These are phyloP conservation scores for Colletotrichum lindemuthianum DNA, from an alignment of 2,329 filamentous ascomycete species.

Conservation along the genomic window DNA sequence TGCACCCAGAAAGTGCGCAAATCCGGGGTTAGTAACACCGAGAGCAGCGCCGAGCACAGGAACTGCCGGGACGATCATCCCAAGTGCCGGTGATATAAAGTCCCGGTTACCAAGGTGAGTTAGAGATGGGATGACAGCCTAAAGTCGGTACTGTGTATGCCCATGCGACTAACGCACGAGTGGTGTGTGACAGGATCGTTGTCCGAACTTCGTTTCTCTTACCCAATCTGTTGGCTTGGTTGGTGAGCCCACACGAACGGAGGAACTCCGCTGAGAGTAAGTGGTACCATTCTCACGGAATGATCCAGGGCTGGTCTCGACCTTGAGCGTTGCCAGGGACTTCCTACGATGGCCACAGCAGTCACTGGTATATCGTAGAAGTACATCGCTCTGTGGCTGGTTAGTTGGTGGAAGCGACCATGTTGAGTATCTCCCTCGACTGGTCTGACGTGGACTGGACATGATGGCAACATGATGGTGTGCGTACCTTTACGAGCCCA, in stretches of 20 bases:
- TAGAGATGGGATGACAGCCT: slow-evolving; percentile 2
- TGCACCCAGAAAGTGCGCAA: slow-evolving; percentile 9
- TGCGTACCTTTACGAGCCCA: too few species aligned
- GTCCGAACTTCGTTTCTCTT: neutral
- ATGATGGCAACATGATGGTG: too few species aligned
- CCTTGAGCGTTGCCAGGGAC: too few species aligned
- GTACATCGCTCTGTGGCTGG: too few species aligned
- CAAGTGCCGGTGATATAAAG: slow-evolving; percentile 2
- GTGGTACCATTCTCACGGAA: too few species aligned
- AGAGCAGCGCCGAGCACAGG: slow-evolving; percentile 20
- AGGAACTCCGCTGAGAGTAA: neutral
- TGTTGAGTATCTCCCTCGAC: too few species aligned
- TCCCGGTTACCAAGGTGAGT: slow-evolving; percentile 4
- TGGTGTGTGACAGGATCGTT: neutral
- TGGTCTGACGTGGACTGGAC: too few species aligned
- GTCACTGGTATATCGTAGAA: too few species aligned
- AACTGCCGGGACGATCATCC: slow-evolving; percentile 6
- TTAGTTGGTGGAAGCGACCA: too few species aligned
- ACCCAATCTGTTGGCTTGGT: neutral
- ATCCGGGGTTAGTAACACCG: slow-evolving; percentile 27
- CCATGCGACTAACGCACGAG: neutral
- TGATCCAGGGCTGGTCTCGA: too few species aligned
- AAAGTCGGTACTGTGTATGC: neutral
- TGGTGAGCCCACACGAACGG: neutral
- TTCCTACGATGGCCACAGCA: too few species aligned